Percentiles rank a stretch among this genome's conserved stretches.
These are phyloP conservation scores for Mercurialis annua DNA, from an alignment of 345 rosid species.

Conservation along the genomic window DNA sequence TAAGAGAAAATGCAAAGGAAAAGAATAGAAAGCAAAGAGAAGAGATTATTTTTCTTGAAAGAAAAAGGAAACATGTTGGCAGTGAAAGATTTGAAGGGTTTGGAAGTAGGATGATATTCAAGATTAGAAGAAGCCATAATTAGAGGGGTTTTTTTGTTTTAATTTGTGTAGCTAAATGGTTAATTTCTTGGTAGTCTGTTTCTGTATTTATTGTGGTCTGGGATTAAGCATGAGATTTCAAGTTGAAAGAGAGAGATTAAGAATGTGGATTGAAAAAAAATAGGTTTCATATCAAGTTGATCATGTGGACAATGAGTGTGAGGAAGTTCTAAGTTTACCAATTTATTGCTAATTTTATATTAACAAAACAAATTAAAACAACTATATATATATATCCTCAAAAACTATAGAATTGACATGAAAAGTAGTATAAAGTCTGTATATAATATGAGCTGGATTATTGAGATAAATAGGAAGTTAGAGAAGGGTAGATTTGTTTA, in stretches of 20 bases:
- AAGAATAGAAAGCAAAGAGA: conserved; percentile 22
- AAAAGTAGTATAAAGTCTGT: background rate
- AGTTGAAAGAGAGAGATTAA: background rate
- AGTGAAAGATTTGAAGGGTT: conserved; percentile 23
- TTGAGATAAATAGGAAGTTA: background rate
- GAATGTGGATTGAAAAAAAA: conserved; percentile 9
- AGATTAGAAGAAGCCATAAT: conserved; percentile 24
- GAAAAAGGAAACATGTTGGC: background rate
- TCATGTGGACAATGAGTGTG: background rate
- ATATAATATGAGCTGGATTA: background rate
- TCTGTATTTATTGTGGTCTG: conserved; percentile 3
- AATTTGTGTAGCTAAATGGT: background rate
- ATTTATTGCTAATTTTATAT: background rate
- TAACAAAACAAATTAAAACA: background rate
- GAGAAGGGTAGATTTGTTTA: background rate
- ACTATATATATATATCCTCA: too few relatives aligned
- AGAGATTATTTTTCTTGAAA: conserved; percentile 18
- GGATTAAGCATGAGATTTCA: background rate
- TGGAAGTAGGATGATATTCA: conserved; percentile 16
- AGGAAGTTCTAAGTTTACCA: background rate
- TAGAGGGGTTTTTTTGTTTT: too few relatives aligned
- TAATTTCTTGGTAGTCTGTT: background rate
- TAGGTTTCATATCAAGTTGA: conserved; percentile 10
- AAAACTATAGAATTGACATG: background rate
- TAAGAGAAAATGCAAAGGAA: conserved; percentile 43